Base-by-base conservation (phyloP, 2,329 filamentous ascomycete species). In the Dactylonectria macrodidyma region DNA sequence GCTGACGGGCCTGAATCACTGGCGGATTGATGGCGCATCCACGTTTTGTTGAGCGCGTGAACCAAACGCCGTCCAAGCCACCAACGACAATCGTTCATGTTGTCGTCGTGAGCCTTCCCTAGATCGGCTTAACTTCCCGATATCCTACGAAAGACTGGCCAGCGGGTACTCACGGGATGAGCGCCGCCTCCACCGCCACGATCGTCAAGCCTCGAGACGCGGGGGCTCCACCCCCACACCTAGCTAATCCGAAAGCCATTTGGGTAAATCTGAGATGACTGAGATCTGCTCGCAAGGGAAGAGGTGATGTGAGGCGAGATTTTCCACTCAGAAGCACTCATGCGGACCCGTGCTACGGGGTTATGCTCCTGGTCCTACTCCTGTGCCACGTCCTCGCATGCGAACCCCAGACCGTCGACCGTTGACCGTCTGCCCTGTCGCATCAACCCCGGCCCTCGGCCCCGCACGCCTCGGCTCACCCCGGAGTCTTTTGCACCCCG, bases 401-500 rank as follows among this genome's bases (percentile, higher is more conserved):
- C 44, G 3, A 5, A 9, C 16, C 16, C 9, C 5, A 41, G 19
- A 19, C 19, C 19, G 19, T 19, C 19, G 19, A 12, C 12, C 38
- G 4, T 16, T 14, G 11, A 12, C 4, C 11, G 10, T 41, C 38
- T 41, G 38, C 46, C 19, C 16, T 22, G 4, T 41, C 12, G 12
- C 38, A 2, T 41, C 38, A 4, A 34, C 50, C 48, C 48, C 16
- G 50, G 30, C 34, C 24, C n/a, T 16, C 34, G 36, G 22, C 52
- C 52, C 52, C 52, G 34, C 30, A 16, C 11, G 5, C 26, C 26
- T 30, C 41, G 59, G 50, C 59, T 62, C 51, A 24, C 59, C 59
- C 59, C 59, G 59, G 59, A 56, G 38, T 52, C 51, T 26, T 34
- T 36, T 26, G 50, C 59, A 56, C 48, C 59, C 52, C 60, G 52